phyloP scores from a whole-genome alignment of 768 basidiomycete species.

The Pisolithus orientalis region DNA sequence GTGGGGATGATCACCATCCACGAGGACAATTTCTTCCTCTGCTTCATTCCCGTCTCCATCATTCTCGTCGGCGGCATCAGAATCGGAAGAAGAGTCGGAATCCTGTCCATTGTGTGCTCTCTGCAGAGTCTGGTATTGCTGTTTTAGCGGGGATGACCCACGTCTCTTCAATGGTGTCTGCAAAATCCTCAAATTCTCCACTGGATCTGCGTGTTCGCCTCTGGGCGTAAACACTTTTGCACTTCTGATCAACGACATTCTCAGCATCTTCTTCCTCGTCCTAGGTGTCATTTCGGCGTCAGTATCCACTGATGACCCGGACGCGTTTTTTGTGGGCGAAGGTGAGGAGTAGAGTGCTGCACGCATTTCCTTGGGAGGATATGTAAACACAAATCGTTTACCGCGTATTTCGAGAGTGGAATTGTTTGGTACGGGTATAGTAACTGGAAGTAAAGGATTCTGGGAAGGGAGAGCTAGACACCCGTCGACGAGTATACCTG shows the following conservation, averaged over 20 bases:
- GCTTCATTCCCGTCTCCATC: slow-evolving; percentile 29
- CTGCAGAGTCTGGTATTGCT: background rate
- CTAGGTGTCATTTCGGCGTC: background rate
- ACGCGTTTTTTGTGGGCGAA: slow-evolving; percentile 15
- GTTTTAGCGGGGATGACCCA: slow-evolving; percentile 10
- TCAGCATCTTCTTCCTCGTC: slow-evolving; percentile 37
- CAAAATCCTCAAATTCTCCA: slow-evolving; percentile 58
- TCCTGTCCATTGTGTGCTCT: background rate
- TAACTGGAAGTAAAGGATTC: slow-evolving; percentile 33
- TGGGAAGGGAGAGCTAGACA: slow-evolving; percentile 50
- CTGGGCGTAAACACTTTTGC: slow-evolving; percentile 69
- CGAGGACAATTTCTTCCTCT: slow-evolving; percentile 50
- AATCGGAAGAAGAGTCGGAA: too few relatives aligned
- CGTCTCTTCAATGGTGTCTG: slow-evolving; percentile 34
- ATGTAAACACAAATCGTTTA: slow-evolving; percentile 66
- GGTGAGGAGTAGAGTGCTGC: slow-evolving; percentile 46
- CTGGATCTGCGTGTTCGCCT: slow-evolving; percentile 46
- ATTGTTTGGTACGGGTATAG: slow-evolving; percentile 59
- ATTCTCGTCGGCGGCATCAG: too few relatives aligned
- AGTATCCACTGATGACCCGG: background rate
- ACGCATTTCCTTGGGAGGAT: slow-evolving; percentile 69
- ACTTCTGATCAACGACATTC: slow-evolving; percentile 71
- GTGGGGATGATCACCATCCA: slow-evolving; percentile 58
- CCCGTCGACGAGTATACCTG: slow-evolving; percentile 57
- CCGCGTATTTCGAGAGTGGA: slow-evolving; percentile 62